Evolutionary conservation across 1,139 yeast genomes (phyloP).

Genomic region (Zygoascus sp.): DNA sequence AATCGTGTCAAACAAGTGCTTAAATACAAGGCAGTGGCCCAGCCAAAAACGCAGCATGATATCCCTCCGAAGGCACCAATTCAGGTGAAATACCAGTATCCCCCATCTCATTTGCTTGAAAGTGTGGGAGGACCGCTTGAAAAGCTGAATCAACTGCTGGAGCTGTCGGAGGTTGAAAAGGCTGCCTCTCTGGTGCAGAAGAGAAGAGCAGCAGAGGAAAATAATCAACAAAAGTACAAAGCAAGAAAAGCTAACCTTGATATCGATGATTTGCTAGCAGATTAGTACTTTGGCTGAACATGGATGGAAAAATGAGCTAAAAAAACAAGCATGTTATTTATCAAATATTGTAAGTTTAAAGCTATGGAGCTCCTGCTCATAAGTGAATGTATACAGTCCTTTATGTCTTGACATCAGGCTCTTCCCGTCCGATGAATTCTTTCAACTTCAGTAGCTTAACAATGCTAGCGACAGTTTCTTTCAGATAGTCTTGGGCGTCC

Average conservation of each 20-base stretch:
- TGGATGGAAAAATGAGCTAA: not conserved
- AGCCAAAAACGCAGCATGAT: conserved; percentile 20
- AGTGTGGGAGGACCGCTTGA: conserved; percentile 20
- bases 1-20: conserved; percentile 32
- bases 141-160: conserved; percentile 24
- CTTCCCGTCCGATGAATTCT: conserved; percentile 71
- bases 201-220: conserved; percentile 15
- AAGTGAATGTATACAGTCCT: not conserved
- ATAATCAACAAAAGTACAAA: conserved; percentile 14
- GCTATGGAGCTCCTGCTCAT: no score
- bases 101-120: conserved; percentile 19
- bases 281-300: no score
- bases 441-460: conserved; percentile 66
- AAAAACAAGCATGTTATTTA: not conserved
- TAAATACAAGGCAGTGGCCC: conserved; percentile 30
- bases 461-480: conserved; percentile 57
- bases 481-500: conserved; percentile 67
- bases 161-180: conserved; percentile 21
- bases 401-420: conserved; percentile 85
- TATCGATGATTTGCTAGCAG: conserved; percentile 19
- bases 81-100: conserved; percentile 20
- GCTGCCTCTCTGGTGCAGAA: conserved; percentile 7
- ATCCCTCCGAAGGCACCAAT: conserved; percentile 22
- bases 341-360: not conserved
- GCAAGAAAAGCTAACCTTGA: conserved; percentile 19